These are phyloP conservation scores for Aspergillus bridgeri DNA, from an alignment of 495 filamentous ascomycete species.

Conservation along the genomic window DNA sequence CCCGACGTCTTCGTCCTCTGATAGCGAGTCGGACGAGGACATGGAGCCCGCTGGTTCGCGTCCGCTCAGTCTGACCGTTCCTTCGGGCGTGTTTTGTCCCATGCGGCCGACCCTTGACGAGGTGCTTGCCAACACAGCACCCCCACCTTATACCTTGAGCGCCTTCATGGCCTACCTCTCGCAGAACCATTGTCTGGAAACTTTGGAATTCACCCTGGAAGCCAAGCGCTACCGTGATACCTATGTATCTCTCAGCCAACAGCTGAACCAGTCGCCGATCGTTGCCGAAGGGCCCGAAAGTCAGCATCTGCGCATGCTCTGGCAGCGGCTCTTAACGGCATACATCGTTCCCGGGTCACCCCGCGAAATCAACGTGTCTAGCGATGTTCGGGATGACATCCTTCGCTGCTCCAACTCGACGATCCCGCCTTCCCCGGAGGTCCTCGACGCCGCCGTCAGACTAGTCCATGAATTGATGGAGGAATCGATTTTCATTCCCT, in stretches of 20 bases:
- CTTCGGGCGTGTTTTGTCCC: slow-evolving; percentile 60
- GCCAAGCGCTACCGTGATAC: slow-evolving; percentile 83
- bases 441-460: slow-evolving; percentile 81
- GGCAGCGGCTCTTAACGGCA: slow-evolving; percentile 55
- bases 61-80: slow-evolving; percentile 61
- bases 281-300: slow-evolving; percentile 52
- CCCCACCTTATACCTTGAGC: slow-evolving; percentile 85
- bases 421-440: slow-evolving; percentile 71
- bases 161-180: slow-evolving; percentile 98
- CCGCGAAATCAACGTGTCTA: slow-evolving; percentile 89
- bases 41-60: slow-evolving; percentile 51
- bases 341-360: slow-evolving; percentile 64
- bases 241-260: slow-evolving; percentile 55
- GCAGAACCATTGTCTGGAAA: slow-evolving; percentile 96
- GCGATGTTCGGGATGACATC: slow-evolving; percentile 76
- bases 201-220: slow-evolving; percentile 95
- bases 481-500: slow-evolving; percentile 69
- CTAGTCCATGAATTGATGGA: slow-evolving; percentile 97
- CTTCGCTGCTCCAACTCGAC: slow-evolving; percentile 58
- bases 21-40: slow-evolving; percentile 57
- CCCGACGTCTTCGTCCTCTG: slow-evolving; percentile 37
- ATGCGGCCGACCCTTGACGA: slow-evolving; percentile 81
- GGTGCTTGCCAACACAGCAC: slow-evolving; percentile 81
- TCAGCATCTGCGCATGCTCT: slow-evolving; percentile 72
- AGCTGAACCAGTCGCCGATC: slow-evolving; percentile 39